Base-by-base conservation (phyloP, 2,329 filamentous ascomycete species). In the Aspergillus chevalieri region DNA sequence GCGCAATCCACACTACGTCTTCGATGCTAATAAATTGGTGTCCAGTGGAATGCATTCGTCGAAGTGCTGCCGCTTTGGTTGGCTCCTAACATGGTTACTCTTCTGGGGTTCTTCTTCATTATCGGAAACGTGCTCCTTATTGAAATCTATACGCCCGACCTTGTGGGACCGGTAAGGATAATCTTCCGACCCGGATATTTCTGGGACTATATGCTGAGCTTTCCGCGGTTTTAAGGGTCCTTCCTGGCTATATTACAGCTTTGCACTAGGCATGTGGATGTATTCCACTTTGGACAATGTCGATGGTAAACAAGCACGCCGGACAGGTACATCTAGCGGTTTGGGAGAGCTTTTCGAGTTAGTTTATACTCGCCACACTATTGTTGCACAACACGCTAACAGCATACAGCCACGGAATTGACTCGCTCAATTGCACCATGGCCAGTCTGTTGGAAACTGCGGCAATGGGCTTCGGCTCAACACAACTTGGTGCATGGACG, bases 271-370 rank as follows among this genome's bases (percentile, higher is more conserved):
- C 38, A 80, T 98, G 51, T 98, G 95, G 86, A 93, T 95, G 88
- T 85, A 97, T 73, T 94, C 93, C 60, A 98, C 93, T 12, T 91
- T 98, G 86, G 93, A 98, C 76, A 98, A 98, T 69, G 86, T 97
- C 56, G 93, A 98, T 70, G 93, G 93, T 60, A 98, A 98, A 74
- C 93, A 98, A 75, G 93, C 93, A 50, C 82, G 93, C 56, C 81
- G 93, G 63, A 98, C 93, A 3, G 91, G 92, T 47, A 96, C 92
- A 3, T 97, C 92, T 26, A 96, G 90, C 67, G 89, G 89, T 1
- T 79, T 98, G 22, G 93, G 93, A 59, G 93, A 98, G 73, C 83
- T 98, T 12, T 98, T 98, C 72, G 93, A 98, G 79, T 82, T 73
- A 59, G 77, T 71, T 60, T 50, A 43, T 34, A 17, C 46, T 42